Conservation (phyloP, 768 basidiomycete genomes). For the Suillus occidentalis region DNA sequence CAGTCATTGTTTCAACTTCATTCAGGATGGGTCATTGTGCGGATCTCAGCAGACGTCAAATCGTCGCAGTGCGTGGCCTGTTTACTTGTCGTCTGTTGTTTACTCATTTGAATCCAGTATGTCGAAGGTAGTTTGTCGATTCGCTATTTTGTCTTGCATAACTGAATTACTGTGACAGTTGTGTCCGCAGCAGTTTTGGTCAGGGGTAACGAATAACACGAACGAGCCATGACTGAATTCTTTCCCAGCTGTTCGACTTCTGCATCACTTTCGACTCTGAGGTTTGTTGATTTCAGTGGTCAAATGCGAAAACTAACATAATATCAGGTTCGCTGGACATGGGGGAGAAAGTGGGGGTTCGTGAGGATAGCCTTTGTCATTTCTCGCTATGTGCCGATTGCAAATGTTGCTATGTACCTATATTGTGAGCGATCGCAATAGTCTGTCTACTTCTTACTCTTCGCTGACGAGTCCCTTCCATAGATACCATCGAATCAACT, state of each 20-base stretch:
- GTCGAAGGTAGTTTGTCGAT: neutral
- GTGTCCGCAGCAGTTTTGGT: neutral
- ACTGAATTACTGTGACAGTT: neutral
- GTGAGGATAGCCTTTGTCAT: conserved; percentile 18
- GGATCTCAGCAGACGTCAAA: neutral
- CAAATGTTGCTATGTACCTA: conserved; percentile 14
- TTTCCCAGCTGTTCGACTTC: conserved; percentile 1
- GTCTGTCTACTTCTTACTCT: neutral
- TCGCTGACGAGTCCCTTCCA: neutral
- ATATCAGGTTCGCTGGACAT: conserved; percentile 19
- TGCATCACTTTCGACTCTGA: conserved; percentile 3
- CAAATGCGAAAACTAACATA: neutral
- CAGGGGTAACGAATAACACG: neutral
- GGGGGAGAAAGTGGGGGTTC: conserved; percentile 17
- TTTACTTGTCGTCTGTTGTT: neutral
- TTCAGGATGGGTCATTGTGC: neutral
- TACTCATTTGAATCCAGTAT: neutral
- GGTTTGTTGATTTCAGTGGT: neutral
- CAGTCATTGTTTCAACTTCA: neutral
- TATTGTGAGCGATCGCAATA: neutral
- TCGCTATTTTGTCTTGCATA: neutral
- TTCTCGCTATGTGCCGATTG: conserved; percentile 24
- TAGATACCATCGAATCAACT: neutral
- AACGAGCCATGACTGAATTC: neutral
- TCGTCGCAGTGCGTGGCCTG: neutral